Evolutionary conservation across 306 rosid species (phyloP).

Genomic region (Leucaena leucocephala): DNA sequence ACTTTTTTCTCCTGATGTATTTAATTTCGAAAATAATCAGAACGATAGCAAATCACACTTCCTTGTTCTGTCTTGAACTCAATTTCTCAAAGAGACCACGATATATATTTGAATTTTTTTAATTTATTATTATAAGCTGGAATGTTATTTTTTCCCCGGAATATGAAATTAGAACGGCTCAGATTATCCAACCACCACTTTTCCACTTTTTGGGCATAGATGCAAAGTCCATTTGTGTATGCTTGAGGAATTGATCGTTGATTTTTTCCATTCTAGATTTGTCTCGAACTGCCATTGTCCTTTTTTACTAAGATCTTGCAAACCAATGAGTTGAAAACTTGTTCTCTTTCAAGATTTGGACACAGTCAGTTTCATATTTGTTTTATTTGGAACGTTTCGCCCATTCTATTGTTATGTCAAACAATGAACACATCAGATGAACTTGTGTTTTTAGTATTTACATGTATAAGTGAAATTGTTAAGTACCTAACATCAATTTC

Average conservation of each 20-base stretch:
- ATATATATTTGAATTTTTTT: background rate
- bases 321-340: conserved; percentile 7
- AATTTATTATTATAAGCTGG: background rate
- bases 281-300: background rate
- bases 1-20: conserved; percentile 3
- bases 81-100: background rate
- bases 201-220: background rate
- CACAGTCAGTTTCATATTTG: background rate
- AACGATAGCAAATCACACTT: conserved; percentile 4
- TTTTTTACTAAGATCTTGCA: background rate
- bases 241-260: conserved; percentile 5
- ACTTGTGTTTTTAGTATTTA: background rate
- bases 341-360: background rate
- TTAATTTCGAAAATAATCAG: conserved; percentile 28
- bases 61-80: background rate
- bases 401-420: conserved; percentile 10
- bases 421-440: background rate
- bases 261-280: conserved; percentile 13
- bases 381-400: background rate
- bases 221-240: background rate
- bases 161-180: background rate
- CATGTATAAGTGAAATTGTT: background rate
- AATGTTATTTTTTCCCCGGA: background rate
- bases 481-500: background rate
- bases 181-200: background rate